phyloP scores from a whole-genome alignment of 441 rosid species.

The Melastoma candidum region DNA sequence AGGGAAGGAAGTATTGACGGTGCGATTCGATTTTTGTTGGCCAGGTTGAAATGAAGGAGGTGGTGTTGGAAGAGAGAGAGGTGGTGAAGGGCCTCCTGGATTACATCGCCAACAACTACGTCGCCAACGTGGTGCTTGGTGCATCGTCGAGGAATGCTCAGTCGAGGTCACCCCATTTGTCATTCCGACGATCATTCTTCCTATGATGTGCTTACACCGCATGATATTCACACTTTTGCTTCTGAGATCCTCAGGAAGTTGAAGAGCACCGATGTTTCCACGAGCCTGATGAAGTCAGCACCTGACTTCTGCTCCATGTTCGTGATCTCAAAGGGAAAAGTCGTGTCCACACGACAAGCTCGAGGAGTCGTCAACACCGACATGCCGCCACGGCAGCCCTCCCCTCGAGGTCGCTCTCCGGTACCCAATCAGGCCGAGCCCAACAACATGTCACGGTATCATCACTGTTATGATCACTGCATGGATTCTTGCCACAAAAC shows the following conservation, averaged over 20 bases:
- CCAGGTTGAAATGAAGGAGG: constrained; percentile 56
- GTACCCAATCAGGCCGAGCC: constrained; percentile 21
- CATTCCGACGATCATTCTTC: neutral
- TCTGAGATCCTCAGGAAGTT: constrained; percentile 26
- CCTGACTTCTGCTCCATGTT: constrained; percentile 71
- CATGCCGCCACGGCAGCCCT: constrained; percentile 39
- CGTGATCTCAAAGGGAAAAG: constrained; percentile 71
- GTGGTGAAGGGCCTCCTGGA: constrained; percentile 52
- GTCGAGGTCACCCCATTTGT: constrained; percentile 33
- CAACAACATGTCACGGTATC: constrained; percentile 17
- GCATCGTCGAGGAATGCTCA: constrained; percentile 49
- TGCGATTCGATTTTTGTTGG: neutral
- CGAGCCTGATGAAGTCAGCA: constrained; percentile 35
- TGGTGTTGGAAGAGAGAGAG: constrained; percentile 54
- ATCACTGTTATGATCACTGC: no score
- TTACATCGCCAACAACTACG: constrained; percentile 38
- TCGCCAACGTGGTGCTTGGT: constrained; percentile 52
- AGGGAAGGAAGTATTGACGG: no score
- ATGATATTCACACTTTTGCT: neutral
- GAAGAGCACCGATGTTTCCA: constrained; percentile 44
- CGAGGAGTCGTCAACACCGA: constrained; percentile 40
- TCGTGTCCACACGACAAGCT: constrained; percentile 35
- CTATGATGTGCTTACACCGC: neutral
- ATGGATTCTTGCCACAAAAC: no score
- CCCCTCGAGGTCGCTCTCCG: constrained; percentile 15